Percentiles rank a stretch among this genome's conserved stretches.
These are phyloP conservation scores for Spatholobus suberectus DNA, from an alignment of 306 rosid species.

Conservation along the genomic window DNA sequence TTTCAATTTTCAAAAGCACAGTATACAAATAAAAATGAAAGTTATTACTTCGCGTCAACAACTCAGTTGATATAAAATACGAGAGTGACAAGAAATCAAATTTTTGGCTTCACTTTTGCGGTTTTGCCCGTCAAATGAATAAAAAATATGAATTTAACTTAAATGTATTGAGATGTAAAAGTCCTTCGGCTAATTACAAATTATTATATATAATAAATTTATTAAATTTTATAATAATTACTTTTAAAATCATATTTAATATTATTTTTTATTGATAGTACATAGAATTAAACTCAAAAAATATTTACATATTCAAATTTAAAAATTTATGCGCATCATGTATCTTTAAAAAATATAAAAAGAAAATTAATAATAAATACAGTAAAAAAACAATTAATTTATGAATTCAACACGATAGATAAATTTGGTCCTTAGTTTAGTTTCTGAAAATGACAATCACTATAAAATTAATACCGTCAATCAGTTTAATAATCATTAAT, in stretches of 20 bases:
- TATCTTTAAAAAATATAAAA: too few relatives aligned
- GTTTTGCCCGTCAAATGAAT: neutral
- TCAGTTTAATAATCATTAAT: neutral
- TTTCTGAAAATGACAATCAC: neutral
- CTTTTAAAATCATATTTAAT: too few relatives aligned
- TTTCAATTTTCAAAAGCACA: neutral
- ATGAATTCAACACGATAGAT: neutral
- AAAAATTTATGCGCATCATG: too few relatives aligned
- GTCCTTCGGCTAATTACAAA: too few relatives aligned
- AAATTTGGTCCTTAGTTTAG: neutral
- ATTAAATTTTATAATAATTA: too few relatives aligned
- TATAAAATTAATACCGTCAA: neutral
- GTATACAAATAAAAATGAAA: neutral
- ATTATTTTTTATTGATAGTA: too few relatives aligned
- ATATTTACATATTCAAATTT: too few relatives aligned
- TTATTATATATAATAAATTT: too few relatives aligned
- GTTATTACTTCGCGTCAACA: neutral
- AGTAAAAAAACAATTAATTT: neutral
- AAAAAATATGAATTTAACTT: neutral
- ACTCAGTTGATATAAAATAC: neutral
- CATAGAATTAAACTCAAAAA: too few relatives aligned
- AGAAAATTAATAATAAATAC: too few relatives aligned
- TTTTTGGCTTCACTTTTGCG: neutral
- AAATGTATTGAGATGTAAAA: too few relatives aligned
- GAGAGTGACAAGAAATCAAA: neutral